phyloP scores from a whole-genome alignment of 2,329 filamentous ascomycete species.

The Raffaelea ambrosiae region DNA sequence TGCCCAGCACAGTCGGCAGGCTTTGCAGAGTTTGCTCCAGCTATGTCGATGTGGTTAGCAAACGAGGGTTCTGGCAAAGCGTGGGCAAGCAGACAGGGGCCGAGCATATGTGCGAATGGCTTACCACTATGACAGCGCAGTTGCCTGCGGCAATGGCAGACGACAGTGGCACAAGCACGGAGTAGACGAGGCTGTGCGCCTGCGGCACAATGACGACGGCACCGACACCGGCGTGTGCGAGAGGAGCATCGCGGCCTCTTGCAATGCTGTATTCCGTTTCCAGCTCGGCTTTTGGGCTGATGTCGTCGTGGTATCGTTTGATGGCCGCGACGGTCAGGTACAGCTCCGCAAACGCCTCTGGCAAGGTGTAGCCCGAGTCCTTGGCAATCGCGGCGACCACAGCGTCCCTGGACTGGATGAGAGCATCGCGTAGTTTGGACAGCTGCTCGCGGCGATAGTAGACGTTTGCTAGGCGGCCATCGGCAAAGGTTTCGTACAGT shows the following conservation, averaged over 20 bases:
- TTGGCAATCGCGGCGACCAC: constrained; percentile 22
- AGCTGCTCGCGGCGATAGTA: constrained; percentile 30
- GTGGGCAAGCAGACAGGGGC: too few relatives aligned
- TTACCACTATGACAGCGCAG: constrained; percentile 23
- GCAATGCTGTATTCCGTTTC: constrained; percentile 22
- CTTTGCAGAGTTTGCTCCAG: constrained; percentile 9
- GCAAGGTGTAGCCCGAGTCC: constrained; percentile 19
- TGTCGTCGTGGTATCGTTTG: constrained; percentile 18
- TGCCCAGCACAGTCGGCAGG: constrained; percentile 11
- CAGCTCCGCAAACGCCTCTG: constrained; percentile 25
- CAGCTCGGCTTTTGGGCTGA: constrained; percentile 19
- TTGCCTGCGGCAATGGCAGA: constrained; percentile 28
- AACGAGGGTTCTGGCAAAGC: too few relatives aligned
- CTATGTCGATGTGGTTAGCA: constrained; percentile 6
- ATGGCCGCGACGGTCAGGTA: constrained; percentile 21
- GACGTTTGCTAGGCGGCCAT: constrained; percentile 28
- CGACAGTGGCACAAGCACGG: constrained; percentile 20
- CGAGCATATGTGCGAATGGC: too few relatives aligned
- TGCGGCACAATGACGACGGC: constrained; percentile 23
- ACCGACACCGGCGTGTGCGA: constrained; percentile 16
- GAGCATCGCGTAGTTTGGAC: constrained; percentile 22
- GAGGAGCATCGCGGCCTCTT: constrained; percentile 15
- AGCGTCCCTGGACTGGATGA: constrained; percentile 18
- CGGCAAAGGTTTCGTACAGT: constrained; percentile 23
- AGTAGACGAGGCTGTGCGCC: constrained; percentile 22